Evolutionary conservation across 2,329 filamentous ascomycete species (phyloP).

Genomic region (Cladobotryum protrusum): DNA sequence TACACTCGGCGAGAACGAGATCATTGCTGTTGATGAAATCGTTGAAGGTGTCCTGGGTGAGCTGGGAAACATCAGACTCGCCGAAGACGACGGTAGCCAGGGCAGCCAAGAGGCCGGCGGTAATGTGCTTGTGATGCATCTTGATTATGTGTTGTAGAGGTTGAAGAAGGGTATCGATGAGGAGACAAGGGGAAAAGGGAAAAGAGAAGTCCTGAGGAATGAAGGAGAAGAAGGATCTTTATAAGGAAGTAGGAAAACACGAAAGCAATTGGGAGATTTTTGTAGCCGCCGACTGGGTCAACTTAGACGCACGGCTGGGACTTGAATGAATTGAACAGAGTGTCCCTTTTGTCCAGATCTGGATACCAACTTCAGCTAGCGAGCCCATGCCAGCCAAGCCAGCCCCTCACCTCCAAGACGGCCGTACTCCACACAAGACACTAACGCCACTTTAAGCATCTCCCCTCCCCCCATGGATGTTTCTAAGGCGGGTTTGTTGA

Average conservation of each 20-base stretch:
- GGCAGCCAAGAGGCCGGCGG: conserved; percentile 49
- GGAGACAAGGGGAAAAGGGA: conserved; percentile 1
- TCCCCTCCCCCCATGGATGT: background rate
- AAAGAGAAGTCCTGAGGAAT: conserved; percentile 13
- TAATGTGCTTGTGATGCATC: conserved; percentile 47
- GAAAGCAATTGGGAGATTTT: conserved; percentile 28
- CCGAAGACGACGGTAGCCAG: conserved; percentile 54
- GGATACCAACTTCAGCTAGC: background rate
- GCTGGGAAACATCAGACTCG: conserved; percentile 74
- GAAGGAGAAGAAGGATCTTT: conserved; percentile 14
- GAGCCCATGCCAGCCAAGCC: too few species aligned
- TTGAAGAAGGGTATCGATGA: background rate
- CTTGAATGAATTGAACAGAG: conserved; percentile 36
- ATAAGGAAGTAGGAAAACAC: conserved; percentile 20
- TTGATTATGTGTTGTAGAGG: conserved; percentile 19
- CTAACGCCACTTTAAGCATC: conserved; percentile 2
- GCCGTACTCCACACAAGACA: too few species aligned
- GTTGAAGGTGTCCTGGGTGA: conserved; percentile 82
- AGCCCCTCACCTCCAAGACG: too few species aligned
- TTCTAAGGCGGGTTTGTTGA: too few species aligned
- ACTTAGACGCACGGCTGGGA: conserved; percentile 18
- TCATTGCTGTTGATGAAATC: conserved; percentile 80
- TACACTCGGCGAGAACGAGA: conserved; percentile 91
- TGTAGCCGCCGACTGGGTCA: conserved; percentile 20
- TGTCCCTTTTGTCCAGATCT: conserved; percentile 31